phyloP scores from a whole-genome alignment of 208 protist species.

The Wallacemonas sp. region DNA sequence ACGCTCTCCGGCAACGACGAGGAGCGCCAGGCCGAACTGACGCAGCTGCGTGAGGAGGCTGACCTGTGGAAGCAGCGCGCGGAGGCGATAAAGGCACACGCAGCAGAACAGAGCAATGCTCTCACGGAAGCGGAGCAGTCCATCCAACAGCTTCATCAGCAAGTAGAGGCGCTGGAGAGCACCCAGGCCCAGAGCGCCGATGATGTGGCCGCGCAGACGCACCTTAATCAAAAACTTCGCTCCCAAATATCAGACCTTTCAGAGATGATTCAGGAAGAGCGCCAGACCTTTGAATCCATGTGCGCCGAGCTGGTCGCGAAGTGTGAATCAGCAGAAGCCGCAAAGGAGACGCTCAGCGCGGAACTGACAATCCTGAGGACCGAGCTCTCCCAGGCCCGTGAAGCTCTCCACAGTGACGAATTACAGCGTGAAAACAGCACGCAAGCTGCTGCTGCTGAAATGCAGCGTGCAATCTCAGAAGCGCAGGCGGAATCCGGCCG shows the following conservation, averaged over 20 bases:
- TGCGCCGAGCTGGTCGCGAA: neutral
- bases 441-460: too few species aligned
- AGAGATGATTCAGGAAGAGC: conserved; percentile 11
- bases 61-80: conserved; percentile 10
- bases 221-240: neutral
- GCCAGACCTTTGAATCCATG: neutral
- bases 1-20: neutral
- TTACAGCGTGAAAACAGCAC: too few species aligned
- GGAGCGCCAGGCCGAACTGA: neutral
- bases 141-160: neutral
- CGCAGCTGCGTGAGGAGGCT: conserved; percentile 11
- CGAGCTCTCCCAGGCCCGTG: too few species aligned
- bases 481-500: too few species aligned
- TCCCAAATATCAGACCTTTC: conserved; percentile 2
- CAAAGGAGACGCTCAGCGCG: neutral
- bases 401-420: too few species aligned
- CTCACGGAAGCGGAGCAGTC: neutral
- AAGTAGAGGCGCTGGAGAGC: neutral
- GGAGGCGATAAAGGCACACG: conserved; percentile 8
- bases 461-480: too few species aligned
- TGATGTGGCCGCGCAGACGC: neutral
- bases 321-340: neutral
- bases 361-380: too few species aligned
- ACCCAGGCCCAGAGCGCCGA: neutral
- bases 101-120: neutral